Conservation (phyloP, 2,329 filamentous ascomycete species). For the Hypocreales sp. region DNA sequence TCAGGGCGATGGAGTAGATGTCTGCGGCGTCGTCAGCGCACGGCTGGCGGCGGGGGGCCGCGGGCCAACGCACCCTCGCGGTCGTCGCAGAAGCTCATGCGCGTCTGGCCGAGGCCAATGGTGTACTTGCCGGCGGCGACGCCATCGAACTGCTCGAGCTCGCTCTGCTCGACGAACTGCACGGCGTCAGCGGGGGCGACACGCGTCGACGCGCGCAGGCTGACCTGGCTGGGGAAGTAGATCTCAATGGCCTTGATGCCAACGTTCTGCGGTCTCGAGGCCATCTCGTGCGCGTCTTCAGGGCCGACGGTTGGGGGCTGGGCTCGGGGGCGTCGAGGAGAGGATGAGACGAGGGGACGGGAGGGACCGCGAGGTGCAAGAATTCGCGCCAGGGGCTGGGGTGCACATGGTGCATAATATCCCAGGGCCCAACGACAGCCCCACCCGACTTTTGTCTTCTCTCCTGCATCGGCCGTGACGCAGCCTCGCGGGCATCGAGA, state of each 20-base stretch:
- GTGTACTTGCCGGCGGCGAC: slow-evolving; percentile 75
- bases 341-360: too few relatives aligned
- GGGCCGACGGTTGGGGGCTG: too few relatives aligned
- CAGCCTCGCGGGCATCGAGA: too few relatives aligned
- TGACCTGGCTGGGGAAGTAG: slow-evolving; percentile 72
- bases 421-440: too few relatives aligned
- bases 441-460: too few relatives aligned
- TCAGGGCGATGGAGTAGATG: slow-evolving; percentile 77
- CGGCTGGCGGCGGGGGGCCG: background rate
- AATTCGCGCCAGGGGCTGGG: too few relatives aligned
- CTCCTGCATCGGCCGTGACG: too few relatives aligned
- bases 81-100: slow-evolving; percentile 87
- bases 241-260: slow-evolving; percentile 89
- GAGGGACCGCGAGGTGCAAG: too few relatives aligned
- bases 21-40: slow-evolving; percentile 33
- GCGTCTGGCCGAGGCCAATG: slow-evolving; percentile 79
- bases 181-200: slow-evolving; percentile 11
- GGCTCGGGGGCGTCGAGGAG: too few relatives aligned
- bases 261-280: slow-evolving; percentile 68
- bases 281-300: too few relatives aligned
- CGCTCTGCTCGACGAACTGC: slow-evolving; percentile 70
- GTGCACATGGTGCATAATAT: too few relatives aligned
- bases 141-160: slow-evolving; percentile 78
- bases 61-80: slow-evolving; percentile 51
- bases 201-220: background rate